These are phyloP conservation scores for Fusarium sp. DNA, from an alignment of 2,329 filamentous ascomycete species.

Conservation along the genomic window DNA sequence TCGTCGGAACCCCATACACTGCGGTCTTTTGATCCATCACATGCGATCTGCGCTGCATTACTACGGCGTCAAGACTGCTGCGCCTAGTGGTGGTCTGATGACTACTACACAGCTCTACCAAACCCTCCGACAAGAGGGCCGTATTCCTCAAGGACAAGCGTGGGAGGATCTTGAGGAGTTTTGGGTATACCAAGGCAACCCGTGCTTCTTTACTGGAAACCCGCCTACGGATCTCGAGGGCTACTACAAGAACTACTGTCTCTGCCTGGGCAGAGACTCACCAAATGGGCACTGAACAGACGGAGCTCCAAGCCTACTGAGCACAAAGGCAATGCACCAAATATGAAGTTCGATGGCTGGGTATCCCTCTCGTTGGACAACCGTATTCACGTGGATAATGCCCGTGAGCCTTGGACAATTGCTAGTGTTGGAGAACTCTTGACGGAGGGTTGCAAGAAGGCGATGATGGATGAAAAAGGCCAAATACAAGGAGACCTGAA, in stretches of 20 bases:
- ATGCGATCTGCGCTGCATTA: constrained; percentile 24
- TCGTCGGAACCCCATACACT: constrained; percentile 32
- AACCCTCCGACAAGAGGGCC: constrained; percentile 30
- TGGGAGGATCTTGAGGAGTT: constrained; percentile 30
- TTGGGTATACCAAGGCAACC: constrained; percentile 24
- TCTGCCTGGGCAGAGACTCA: constrained; percentile 23
- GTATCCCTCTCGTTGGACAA: background rate
- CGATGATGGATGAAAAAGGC: constrained; percentile 4
- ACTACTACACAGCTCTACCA: constrained; percentile 32
- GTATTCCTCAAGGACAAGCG: background rate
- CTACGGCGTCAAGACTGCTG: constrained; percentile 15
- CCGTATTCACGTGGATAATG: background rate
- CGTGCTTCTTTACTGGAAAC: constrained; percentile 34
- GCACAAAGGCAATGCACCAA: constrained; percentile 13
- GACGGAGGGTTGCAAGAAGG: background rate
- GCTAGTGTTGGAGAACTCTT: constrained; percentile 4
- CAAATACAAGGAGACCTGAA: background rate
- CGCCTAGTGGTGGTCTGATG: constrained; percentile 25
- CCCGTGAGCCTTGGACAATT: background rate
- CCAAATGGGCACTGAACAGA: constrained; percentile 29
- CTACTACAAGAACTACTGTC: constrained; percentile 36
- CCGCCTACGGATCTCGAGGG: constrained; percentile 22
- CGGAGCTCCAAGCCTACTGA: background rate
- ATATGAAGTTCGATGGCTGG: constrained; percentile 25
- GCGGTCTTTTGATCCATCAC: constrained; percentile 31